Evolutionary conservation across 2,329 filamentous ascomycete species (phyloP).

Genomic region (Microdochium paspali): DNA sequence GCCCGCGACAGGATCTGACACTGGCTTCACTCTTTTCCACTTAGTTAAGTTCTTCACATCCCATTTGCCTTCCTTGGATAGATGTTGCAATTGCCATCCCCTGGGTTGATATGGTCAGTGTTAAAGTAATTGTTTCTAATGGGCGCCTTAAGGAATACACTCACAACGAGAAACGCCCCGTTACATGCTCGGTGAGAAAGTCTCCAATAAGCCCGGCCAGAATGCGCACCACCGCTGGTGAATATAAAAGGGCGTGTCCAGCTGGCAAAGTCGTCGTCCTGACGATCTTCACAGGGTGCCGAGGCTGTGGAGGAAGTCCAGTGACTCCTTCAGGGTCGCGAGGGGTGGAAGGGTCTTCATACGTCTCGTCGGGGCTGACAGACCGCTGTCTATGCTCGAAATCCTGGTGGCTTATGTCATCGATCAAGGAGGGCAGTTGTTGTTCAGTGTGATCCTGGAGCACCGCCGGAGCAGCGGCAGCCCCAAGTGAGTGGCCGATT

Average conservation of each 20-base stretch:
- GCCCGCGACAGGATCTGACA: slow-evolving; percentile 68
- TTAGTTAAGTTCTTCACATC: slow-evolving; percentile 94
- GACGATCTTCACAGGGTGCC: slow-evolving; percentile 44
- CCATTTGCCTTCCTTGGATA: slow-evolving; percentile 90
- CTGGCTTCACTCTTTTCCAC: slow-evolving; percentile 72
- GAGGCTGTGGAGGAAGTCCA: slow-evolving; percentile 36
- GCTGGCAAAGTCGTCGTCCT: slow-evolving; percentile 62
- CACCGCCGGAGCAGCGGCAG: slow-evolving; percentile 38
- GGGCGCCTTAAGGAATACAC: no score
- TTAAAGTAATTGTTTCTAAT: no score
- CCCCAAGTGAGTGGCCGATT: slow-evolving; percentile 27
- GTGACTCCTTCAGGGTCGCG: slow-evolving; percentile 32
- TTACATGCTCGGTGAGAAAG: slow-evolving; percentile 68
- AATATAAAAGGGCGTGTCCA: slow-evolving; percentile 79
- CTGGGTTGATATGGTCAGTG: slow-evolving; percentile 7
- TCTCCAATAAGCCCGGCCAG: slow-evolving; percentile 74
- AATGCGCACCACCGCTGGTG: slow-evolving; percentile 63
- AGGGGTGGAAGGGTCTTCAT: slow-evolving; percentile 34
- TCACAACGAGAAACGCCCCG: slow-evolving; percentile 61
- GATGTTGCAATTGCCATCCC: slow-evolving; percentile 84
- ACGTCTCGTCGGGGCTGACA: slow-evolving; percentile 12
- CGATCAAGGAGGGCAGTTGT: slow-evolving; percentile 24
- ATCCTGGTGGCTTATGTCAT: slow-evolving; percentile 26
- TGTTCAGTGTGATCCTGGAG: slow-evolving; percentile 18
- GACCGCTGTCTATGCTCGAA: slow-evolving; percentile 19